A percentile compares a stretch with the other conserved stretches of the same genome.
phyloP scores from a whole-genome alignment of 768 basidiomycete genomes.

The Termitomyces sp. region DNA sequence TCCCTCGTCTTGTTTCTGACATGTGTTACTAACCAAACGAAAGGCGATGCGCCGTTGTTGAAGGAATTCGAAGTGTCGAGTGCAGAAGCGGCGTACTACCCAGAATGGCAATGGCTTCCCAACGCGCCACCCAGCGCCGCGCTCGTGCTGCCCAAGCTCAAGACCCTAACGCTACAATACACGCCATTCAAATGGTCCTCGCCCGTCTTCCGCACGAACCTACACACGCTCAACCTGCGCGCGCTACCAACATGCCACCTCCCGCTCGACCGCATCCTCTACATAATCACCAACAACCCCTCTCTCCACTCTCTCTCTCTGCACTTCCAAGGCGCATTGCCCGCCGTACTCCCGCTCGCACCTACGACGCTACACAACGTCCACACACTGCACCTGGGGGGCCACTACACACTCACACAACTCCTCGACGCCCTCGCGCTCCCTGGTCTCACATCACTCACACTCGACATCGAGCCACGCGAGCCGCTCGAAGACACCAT shows the following conservation, averaged over 20 bases:
- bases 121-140: conserved; percentile 32
- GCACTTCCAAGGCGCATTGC: conserved; percentile 56
- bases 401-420: conserved; percentile 58
- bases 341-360: conserved; percentile 57
- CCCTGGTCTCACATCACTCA: conserved; percentile 54
- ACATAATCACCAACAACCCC: conserved; percentile 57
- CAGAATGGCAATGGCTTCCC: conserved; percentile 76
- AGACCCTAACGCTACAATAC: conserved; percentile 60
- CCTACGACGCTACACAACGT: conserved; percentile 50
- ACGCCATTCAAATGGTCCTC: conserved; percentile 77
- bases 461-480: conserved; percentile 68
- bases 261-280: conserved; percentile 64
- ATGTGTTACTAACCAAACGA: too few relatives aligned
- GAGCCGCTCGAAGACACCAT: conserved; percentile 74
- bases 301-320: conserved; percentile 52
- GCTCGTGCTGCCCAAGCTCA: conserved; percentile 41
- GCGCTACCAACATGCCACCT: conserved; percentile 59
- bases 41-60: conserved; percentile 67
- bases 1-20: too few relatives aligned
- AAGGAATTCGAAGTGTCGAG: conserved; percentile 77
- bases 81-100: conserved; percentile 54
- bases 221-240: conserved; percentile 57
- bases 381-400: conserved; percentile 53
- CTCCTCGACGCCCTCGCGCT: conserved; percentile 58
- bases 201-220: conserved; percentile 58